phyloP scores from a whole-genome alignment of 352 stramenopile genomes.

The Phytophthora tentaculata region DNA sequence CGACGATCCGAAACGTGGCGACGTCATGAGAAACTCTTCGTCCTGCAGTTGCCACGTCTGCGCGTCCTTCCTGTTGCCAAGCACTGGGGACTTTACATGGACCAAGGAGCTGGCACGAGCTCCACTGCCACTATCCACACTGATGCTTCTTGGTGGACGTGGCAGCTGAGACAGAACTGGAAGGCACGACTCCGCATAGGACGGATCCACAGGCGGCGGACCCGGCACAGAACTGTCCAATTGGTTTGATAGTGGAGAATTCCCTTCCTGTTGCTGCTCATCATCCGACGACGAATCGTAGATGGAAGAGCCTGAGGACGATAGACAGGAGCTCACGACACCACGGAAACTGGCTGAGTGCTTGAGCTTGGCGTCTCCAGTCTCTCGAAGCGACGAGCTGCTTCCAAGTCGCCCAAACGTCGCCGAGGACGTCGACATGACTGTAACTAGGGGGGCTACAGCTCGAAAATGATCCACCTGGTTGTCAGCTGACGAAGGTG shows the following conservation, averaged over 20 bases:
- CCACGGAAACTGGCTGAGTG: constrained; percentile 53
- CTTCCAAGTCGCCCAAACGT: constrained; percentile 41
- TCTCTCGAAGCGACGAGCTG: constrained; percentile 25
- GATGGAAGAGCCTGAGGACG: constrained; percentile 59
- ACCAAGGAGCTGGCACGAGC: constrained; percentile 29
- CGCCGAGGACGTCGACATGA: constrained; percentile 23
- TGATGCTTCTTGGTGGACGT: constrained; percentile 47
- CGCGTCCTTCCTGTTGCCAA: constrained; percentile 64
- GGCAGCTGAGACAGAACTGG: constrained; percentile 54
- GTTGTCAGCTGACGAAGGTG: constrained; percentile 30
- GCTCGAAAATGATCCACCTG: constrained; percentile 29
- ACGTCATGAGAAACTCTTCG: constrained; percentile 68
- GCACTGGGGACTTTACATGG: constrained; percentile 66
- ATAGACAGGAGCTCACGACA: constrained; percentile 51
- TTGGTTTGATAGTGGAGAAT: constrained; percentile 19
- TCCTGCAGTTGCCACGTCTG: constrained; percentile 77
- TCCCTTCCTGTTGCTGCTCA: constrained; percentile 42
- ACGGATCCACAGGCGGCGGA: constrained; percentile 40
- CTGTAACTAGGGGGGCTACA: constrained; percentile 20
- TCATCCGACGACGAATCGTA: constrained; percentile 59
- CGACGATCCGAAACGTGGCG: constrained; percentile 53
- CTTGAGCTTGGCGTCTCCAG: constrained; percentile 26
- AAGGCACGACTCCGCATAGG: constrained; percentile 57
- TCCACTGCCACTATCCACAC: constrained; percentile 48
- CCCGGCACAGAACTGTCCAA: constrained; percentile 17